Evolutionary conservation across 2,329 filamentous ascomycete genomes (phyloP).

Genomic region (Colletotrichum endophyticum): DNA sequence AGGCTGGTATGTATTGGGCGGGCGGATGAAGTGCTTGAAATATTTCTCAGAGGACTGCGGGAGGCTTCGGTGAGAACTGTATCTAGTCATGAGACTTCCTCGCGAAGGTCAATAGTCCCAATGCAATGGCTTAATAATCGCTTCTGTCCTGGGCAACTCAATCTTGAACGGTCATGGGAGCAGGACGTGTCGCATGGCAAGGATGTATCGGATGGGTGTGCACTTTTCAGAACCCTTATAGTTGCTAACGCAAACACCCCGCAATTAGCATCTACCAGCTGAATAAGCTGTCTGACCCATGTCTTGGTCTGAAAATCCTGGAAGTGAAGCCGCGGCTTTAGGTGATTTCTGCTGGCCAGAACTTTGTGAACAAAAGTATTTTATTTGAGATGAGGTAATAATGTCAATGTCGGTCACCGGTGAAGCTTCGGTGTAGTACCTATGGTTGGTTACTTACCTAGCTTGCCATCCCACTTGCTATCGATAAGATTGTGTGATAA

Average conservation of each 20-base stretch:
- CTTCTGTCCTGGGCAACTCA: background rate
- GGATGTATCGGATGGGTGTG: background rate
- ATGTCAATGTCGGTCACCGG: background rate
- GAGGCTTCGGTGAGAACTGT: background rate
- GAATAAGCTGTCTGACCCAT: background rate
- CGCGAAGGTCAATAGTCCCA: background rate
- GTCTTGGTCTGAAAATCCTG: background rate
- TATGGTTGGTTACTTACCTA: background rate
- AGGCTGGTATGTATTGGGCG: slow-evolving; percentile 9
- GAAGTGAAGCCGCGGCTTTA: background rate
- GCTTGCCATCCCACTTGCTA: background rate
- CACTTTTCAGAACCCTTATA: background rate
- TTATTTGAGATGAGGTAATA: background rate
- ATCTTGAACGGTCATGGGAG: background rate
- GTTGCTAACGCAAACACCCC: background rate
- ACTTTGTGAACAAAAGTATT: background rate
- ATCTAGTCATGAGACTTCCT: background rate
- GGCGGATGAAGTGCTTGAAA: background rate
- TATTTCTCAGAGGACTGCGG: background rate
- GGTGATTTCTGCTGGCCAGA: background rate
- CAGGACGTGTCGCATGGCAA: background rate
- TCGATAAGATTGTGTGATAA: slow-evolving; percentile 22
- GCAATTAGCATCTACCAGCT: background rate
- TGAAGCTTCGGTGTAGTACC: background rate
- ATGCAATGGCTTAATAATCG: background rate